These are phyloP conservation scores for Colletotrichum godetiae DNA, from an alignment of 2,329 filamentous ascomycete genomes.

Conservation along the genomic window DNA sequence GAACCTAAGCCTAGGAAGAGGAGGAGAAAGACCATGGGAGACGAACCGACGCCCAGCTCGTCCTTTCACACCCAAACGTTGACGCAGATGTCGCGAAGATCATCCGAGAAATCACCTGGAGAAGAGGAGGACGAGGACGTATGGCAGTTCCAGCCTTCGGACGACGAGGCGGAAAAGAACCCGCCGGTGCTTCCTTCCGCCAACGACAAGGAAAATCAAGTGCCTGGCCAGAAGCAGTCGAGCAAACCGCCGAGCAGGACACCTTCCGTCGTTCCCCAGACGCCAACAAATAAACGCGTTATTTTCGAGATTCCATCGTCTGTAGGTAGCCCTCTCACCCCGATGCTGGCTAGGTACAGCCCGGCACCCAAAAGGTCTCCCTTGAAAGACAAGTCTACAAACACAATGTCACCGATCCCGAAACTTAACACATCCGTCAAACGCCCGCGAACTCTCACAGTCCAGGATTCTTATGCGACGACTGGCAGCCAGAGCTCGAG, in stretches of 20 bases:
- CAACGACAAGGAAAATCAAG: constrained; percentile 45
- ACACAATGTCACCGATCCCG: constrained; percentile 27
- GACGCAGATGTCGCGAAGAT: constrained; percentile 54
- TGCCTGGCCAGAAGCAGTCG: constrained; percentile 38
- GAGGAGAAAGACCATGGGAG: constrained; percentile 45
- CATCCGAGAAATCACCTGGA: constrained; percentile 49
- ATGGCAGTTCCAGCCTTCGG: constrained; percentile 49
- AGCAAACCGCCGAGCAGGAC: constrained; percentile 44
- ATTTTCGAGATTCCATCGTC: constrained; percentile 59
- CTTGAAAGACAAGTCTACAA: constrained; percentile 49
- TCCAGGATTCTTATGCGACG: constrained; percentile 59
- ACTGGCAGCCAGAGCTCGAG: constrained; percentile 34
- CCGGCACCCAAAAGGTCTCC: constrained; percentile 49
- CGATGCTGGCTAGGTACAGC: constrained; percentile 53
- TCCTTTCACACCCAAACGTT: constrained; percentile 55
- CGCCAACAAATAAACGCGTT: constrained; percentile 47
- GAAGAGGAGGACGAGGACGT: constrained; percentile 27
- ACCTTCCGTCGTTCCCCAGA: constrained; percentile 53
- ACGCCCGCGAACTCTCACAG: constrained; percentile 47
- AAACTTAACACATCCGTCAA: constrained; percentile 36
- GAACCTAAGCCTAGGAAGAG: constrained; percentile 19
- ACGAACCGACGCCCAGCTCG: constrained; percentile 41
- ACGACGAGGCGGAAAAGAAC: constrained; percentile 47
- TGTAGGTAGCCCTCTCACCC: constrained; percentile 54
- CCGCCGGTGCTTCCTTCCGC: constrained; percentile 50